A percentile compares a stretch with the other conserved stretches of the same genome.
Evolutionary conservation across 805 yeast species (phyloP).

Genomic region (Wickerhamomyces rabaulensis): DNA sequence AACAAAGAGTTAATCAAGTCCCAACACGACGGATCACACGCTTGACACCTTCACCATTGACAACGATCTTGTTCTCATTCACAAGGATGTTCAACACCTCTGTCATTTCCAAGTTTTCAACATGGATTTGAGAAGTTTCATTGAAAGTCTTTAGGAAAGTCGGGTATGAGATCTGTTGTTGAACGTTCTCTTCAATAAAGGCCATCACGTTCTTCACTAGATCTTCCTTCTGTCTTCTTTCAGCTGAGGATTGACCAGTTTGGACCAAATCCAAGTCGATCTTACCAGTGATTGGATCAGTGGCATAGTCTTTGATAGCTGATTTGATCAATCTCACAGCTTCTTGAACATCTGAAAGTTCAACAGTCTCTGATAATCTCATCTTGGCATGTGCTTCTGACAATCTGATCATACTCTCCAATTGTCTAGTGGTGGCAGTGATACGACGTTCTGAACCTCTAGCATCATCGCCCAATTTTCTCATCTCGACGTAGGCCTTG

Average conservation of each 20-base stretch:
- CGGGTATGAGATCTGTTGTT: constrained; percentile 48
- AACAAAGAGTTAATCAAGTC: not conserved
- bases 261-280: constrained; percentile 97
- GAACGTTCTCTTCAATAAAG: constrained; percentile 42
- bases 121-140: constrained; percentile 57
- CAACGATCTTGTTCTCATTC: constrained; percentile 63
- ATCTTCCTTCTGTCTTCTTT: constrained; percentile 72
- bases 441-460: constrained; percentile 83
- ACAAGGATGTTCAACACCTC: constrained; percentile 64
- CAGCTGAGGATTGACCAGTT: constrained; percentile 90
- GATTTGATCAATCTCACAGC: constrained; percentile 89
- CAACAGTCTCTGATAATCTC: constrained; percentile 72
- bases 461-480: constrained; percentile 89
- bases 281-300: constrained; percentile 94
- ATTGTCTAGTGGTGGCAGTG: constrained; percentile 96
- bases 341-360: constrained; percentile 78
- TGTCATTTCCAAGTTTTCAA: constrained; percentile 66
- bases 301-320: constrained; percentile 96
- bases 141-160: constrained; percentile 58
- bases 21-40: constrained; percentile 40
- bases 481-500: constrained; percentile 84
- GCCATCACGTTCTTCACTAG: constrained; percentile 55
- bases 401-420: constrained; percentile 92
- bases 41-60: constrained; percentile 68
- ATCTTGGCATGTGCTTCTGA: constrained; percentile 97